phyloP scores from a whole-genome alignment of 805 yeast genomes.

The Starmera pachycereana region DNA sequence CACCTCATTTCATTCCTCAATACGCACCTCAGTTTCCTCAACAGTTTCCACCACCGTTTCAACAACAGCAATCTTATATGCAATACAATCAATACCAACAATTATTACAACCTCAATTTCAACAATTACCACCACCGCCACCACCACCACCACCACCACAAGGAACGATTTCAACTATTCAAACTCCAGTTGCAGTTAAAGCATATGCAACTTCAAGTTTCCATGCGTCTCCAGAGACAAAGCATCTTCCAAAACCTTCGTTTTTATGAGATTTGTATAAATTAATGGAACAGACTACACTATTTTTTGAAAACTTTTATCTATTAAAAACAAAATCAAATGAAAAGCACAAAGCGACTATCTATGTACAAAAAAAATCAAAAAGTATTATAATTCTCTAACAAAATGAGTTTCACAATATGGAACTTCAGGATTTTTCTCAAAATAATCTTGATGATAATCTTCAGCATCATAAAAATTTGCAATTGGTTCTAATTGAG shows the following conservation, averaged over 20 bases:
- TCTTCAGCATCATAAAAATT: constrained; percentile 91
- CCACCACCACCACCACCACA: neutral
- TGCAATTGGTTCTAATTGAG: constrained; percentile 56
- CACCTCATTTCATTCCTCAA: neutral
- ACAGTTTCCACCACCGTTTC: too few species aligned
- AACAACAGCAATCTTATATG: too few species aligned
- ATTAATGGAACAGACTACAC: neutral
- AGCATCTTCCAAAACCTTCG: constrained; percentile 9
- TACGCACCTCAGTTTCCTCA: too few species aligned
- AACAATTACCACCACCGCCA: neutral
- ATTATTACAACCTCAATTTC: neutral
- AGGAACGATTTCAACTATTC: too few species aligned
- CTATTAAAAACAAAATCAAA: neutral
- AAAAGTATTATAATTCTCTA: constrained; percentile 41
- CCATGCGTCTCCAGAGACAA: constrained; percentile 6
- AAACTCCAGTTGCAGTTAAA: too few species aligned
- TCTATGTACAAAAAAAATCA: too few species aligned
- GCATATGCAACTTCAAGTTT: constrained; percentile 7
- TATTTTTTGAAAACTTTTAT: neutral
- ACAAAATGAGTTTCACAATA: constrained; percentile 84
- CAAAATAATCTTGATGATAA: constrained; percentile 79
- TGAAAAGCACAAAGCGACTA: neutral
- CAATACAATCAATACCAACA: too few species aligned
- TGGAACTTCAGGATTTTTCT: constrained; percentile 76
- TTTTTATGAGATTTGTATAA: constrained; percentile 4